Percentiles rank a stretch among this genome's conserved stretches.
Conservation (phyloP, 768 basidiomycete genomes). For the Trametes villosa region DNA sequence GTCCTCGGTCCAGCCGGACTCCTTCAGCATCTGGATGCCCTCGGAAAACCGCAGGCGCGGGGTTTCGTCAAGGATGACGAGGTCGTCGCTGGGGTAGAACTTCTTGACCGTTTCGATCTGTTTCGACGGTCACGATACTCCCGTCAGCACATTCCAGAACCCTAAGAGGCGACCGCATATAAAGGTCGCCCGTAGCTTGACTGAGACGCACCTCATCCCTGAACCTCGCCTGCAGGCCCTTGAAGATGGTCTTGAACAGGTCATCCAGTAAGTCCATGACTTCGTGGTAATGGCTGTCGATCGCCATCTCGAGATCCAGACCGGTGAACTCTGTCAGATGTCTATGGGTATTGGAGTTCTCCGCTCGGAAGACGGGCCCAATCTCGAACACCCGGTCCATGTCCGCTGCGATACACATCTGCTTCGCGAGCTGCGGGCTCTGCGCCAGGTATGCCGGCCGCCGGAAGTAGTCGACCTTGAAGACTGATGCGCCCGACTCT, state of each 20-base stretch:
- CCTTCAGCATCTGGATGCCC: conserved; percentile 55
- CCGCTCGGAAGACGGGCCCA: conserved; percentile 94
- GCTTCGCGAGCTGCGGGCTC: conserved; percentile 96
- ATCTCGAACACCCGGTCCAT: conserved; percentile 99
- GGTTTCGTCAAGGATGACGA: conserved; percentile 60
- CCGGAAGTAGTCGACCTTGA: conserved; percentile 98
- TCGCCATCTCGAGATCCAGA: conserved; percentile 97
- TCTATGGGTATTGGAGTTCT: conserved; percentile 96
- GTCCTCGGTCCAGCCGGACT: conserved; percentile 45
- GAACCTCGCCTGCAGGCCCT: conserved; percentile 75
- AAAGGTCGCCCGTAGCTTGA: not conserved
- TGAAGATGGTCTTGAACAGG: conserved; percentile 86
- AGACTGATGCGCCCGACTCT: conserved; percentile 94
- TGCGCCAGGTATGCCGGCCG: conserved; percentile 94
- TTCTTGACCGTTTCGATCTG: conserved; percentile 45
- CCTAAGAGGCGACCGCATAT: not conserved
- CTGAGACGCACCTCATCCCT: conserved; percentile 75
- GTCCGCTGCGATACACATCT: conserved; percentile 99
- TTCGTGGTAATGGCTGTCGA: conserved; percentile 98
- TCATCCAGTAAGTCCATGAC: conserved; percentile 90
- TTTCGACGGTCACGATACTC: not conserved
- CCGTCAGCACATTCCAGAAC: conserved; percentile 1
- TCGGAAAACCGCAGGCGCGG: conserved; percentile 53
- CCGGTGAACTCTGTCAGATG: conserved; percentile 99
- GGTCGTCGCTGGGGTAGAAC: conserved; percentile 57